Base-by-base conservation (phyloP, 2,329 filamentous ascomycete genomes). In the Fusarium globosum region DNA sequence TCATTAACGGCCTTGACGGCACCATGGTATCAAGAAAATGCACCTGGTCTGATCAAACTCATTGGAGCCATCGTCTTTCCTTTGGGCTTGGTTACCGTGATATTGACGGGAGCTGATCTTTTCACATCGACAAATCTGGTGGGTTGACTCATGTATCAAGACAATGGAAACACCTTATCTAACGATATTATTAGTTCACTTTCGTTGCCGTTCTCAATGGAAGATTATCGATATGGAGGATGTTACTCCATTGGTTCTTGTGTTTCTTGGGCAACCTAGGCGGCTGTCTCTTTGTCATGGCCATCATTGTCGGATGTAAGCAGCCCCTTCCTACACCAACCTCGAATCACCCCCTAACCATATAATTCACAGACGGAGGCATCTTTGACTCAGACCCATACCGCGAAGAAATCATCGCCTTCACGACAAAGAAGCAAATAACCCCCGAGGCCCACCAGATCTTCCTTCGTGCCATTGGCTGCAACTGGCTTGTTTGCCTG, bases 401-500 rank as follows among this genome's bases (percentile, higher is more conserved):
- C 76, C 81, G 79, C 52, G 79, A 81, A 1, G 81, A 86, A 61
- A 85, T 85, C 13, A 82, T 87, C n/a, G 77, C 80, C 2, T 87
- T 85, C 56, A 85, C 85, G 0, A 86, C 82, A 9, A 81, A 82
- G 21, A 90, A 89, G 73, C 85, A 85, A 65, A 78, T 88, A 12
- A 82, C 77, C 0, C 88, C 87, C 0, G 75, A 81, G 2, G 88
- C 86, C 79, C 83, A 88, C 57, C 83, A 86, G 58, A 86, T 90
- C 48, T 88, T 90, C 73, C 79, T 89, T 1, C 83, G 86, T 36
- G 88, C 80, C 4, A 88, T 90, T 56, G 86, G 88, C 23, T 86
- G 85, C 65, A 89, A 89, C 78, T 90, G 87, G 88, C 84, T 90
- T 1, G 88, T 90, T 16, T 88, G 86, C 67, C 79, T 89, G 16